Conservation (phyloP, 495 filamentous ascomycete genomes). For the Aspergillus mulundensis region DNA sequence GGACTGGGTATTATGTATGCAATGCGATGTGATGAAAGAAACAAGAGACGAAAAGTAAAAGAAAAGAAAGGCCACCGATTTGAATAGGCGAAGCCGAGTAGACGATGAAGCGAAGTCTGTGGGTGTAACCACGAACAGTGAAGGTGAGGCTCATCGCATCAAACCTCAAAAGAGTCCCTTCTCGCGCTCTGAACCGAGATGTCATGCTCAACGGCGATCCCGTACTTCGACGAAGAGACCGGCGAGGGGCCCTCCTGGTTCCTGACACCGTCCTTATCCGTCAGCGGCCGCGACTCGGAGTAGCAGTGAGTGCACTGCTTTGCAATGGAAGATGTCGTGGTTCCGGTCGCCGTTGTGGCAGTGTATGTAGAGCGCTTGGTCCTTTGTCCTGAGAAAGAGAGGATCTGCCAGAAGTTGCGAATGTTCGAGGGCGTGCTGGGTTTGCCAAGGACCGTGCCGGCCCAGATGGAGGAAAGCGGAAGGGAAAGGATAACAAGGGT, state of each 20-base stretch:
- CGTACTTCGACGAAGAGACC: slow-evolving; percentile 8
- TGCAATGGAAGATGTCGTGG: not conserved
- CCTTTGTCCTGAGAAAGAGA: slow-evolving; percentile 16
- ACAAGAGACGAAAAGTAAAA: not conserved
- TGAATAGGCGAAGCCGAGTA: too few relatives aligned
- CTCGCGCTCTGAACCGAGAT: slow-evolving; percentile 25
- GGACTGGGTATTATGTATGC: not conserved
- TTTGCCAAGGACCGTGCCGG: slow-evolving; percentile 40
- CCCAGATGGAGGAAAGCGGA: slow-evolving; percentile 80
- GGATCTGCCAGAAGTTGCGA: slow-evolving; percentile 30
- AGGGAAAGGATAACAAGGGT: slow-evolving; percentile 70
- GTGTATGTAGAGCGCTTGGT: slow-evolving; percentile 1
- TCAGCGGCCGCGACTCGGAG: slow-evolving; percentile 15
- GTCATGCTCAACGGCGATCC: slow-evolving; percentile 34
- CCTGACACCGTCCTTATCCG: slow-evolving; percentile 2
- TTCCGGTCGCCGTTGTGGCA: not conserved
- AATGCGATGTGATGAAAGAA: slow-evolving; percentile 2
- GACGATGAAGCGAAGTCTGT: too few relatives aligned
- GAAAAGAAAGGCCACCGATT: too few relatives aligned
- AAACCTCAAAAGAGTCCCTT: slow-evolving; percentile 10
- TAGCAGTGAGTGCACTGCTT: slow-evolving; percentile 27
- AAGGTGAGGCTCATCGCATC: not conserved
- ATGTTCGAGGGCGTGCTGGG: slow-evolving; percentile 10
- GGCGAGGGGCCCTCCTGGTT: slow-evolving; percentile 6
- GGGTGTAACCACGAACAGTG: too few relatives aligned